A percentile compares a stretch with the other conserved stretches of the same genome.
These are phyloP conservation scores for Cercophora newfieldiana DNA, from an alignment of 495 filamentous ascomycete species.

Conservation along the genomic window DNA sequence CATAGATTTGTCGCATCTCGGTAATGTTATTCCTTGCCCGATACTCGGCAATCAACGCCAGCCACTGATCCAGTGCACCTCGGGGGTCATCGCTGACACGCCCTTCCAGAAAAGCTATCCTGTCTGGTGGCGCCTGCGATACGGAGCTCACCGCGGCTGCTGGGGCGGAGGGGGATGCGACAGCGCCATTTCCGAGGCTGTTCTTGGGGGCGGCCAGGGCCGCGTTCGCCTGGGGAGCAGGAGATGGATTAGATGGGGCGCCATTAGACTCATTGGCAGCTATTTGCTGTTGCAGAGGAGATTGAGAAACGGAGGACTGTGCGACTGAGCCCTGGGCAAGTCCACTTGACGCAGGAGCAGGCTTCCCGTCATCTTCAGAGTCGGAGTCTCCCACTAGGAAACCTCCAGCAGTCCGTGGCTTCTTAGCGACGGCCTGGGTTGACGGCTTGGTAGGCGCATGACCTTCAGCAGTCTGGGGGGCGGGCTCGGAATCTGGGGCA, in stretches of 20 bases:
- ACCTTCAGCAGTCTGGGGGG: slow-evolving; percentile 32
- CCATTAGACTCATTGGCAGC: slow-evolving; percentile 25
- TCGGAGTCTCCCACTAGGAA: slow-evolving; percentile 79
- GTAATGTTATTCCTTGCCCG: slow-evolving; percentile 77
- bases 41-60: slow-evolving; percentile 82
- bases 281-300: slow-evolving; percentile 30
- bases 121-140: slow-evolving; percentile 65
- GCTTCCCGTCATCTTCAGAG: slow-evolving; percentile 45
- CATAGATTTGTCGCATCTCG: slow-evolving; percentile 76
- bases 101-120: slow-evolving; percentile 82
- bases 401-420: slow-evolving; percentile 72
- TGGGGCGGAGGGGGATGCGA: slow-evolving; percentile 13
- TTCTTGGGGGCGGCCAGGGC: slow-evolving; percentile 17
- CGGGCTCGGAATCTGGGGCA: slow-evolving; percentile 22
- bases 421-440: slow-evolving; percentile 44
- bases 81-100: slow-evolving; percentile 86
- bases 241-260: slow-evolving; percentile 19
- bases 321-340: slow-evolving; percentile 14
- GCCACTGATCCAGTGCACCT: slow-evolving; percentile 88
- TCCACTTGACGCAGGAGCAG: slow-evolving; percentile 24
- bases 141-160: slow-evolving; percentile 24
- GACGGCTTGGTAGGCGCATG: slow-evolving; percentile 34
- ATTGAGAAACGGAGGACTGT: slow-evolving; percentile 21
- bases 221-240: slow-evolving; percentile 31
- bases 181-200: slow-evolving; percentile 5